phyloP scores from a whole-genome alignment of 23 red algal genomes.

The Gracilaria gracilis region DNA sequence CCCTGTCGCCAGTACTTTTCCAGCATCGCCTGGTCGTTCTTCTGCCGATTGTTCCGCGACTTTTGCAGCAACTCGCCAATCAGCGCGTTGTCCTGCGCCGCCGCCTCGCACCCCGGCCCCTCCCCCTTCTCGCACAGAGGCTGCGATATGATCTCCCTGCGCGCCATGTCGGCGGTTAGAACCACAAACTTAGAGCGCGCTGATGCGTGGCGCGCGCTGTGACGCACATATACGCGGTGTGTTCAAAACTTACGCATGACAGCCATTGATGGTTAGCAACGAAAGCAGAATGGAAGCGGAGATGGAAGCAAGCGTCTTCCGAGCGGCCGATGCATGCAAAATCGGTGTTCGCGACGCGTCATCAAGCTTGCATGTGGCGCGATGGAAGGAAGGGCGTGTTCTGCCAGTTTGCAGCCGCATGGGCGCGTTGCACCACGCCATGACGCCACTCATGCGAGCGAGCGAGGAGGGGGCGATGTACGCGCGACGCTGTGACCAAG shows the following conservation, averaged over 20 bases:
- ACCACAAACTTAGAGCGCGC: no score
- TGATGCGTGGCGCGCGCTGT: background rate
- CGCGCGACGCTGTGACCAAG: background rate
- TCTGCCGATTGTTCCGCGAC: conserved; percentile 46
- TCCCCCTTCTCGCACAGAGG: conserved; percentile 44
- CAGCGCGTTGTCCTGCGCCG: conserved; percentile 36
- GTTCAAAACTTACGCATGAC: background rate
- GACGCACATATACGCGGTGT: background rate
- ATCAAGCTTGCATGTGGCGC: background rate
- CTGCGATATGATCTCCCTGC: conserved; percentile 15
- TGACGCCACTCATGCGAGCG: background rate
- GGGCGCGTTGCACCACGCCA: background rate
- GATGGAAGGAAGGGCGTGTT: background rate
- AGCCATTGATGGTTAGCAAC: background rate
- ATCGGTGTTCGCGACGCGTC: background rate
- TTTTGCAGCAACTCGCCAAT: conserved; percentile 50
- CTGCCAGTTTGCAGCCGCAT: background rate
- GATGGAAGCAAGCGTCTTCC: background rate
- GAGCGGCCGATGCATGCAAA: background rate
- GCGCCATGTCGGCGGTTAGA: background rate
- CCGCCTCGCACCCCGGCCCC: conserved; percentile 63
- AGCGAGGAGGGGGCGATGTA: background rate
- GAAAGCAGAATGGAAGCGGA: background rate
- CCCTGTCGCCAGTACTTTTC: conserved; percentile 65
- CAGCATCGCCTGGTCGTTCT: conserved; percentile 18